Percentiles rank a stretch among this genome's conserved stretches.
These are phyloP conservation scores for Aspergillus jensenii DNA, from an alignment of 2,329 filamentous ascomycete genomes.

Conservation along the genomic window DNA sequence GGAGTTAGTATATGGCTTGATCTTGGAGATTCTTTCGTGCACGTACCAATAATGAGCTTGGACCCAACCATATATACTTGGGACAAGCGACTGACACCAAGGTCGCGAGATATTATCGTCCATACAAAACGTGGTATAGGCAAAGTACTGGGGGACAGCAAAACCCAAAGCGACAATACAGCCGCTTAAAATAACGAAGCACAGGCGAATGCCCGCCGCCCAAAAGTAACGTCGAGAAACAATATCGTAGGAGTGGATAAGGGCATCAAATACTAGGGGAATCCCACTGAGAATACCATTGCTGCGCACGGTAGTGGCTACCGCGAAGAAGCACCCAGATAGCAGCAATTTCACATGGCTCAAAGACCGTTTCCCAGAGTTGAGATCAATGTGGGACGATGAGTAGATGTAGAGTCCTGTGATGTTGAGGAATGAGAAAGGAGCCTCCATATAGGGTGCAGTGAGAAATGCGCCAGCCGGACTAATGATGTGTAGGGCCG, in stretches of 20 bases:
- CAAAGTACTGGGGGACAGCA: constrained; percentile 69
- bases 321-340: constrained; percentile 68
- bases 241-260: constrained; percentile 45
- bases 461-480: constrained; percentile 89
- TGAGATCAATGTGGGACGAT: constrained; percentile 39
- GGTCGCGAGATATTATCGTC: constrained; percentile 47
- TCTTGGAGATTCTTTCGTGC: not conserved
- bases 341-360: constrained; percentile 55
- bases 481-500: constrained; percentile 76
- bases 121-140: constrained; percentile 70
- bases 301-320: constrained; percentile 72
- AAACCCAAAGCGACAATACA: constrained; percentile 66
- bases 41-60: constrained; percentile 86
- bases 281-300: constrained; percentile 85
- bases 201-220: constrained; percentile 52
- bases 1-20: constrained; percentile 15
- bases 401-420: constrained; percentile 70
- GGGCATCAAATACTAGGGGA: constrained; percentile 66
- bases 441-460: constrained; percentile 78
- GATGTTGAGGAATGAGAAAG: constrained; percentile 77
- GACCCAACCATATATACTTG: constrained; percentile 89
- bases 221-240: constrained; percentile 37
- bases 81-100: constrained; percentile 74
- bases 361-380: constrained; percentile 22
- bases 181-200: constrained; percentile 65